Evolutionary conservation across 1,139 yeast species (phyloP), one percentile per base, ranked within the genome.

Genomic region (Debaryomyces nepalensis): DNA sequence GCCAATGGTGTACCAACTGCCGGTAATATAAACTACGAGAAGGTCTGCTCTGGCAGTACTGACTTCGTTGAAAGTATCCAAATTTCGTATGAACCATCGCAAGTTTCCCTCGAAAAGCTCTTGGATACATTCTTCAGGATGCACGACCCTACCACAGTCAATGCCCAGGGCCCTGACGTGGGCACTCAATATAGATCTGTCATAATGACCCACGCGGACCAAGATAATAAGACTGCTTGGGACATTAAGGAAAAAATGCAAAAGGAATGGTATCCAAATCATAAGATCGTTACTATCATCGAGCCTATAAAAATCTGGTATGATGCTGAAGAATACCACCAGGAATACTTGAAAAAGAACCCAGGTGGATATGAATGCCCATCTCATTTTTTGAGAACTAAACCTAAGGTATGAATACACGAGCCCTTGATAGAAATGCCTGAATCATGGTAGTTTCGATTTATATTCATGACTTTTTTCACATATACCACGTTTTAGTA

Each of bases 291-390:
- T 40, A 90, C 98, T 1, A 68, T 69, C 39, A 79, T 91, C 42
- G 87, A 80, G 55, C 86, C 88, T 11, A 75, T 88, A 41, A 63
- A 72, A 42, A 73, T 73, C 43, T 93, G 89, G 77, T 84, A 84
- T 70, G 97, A 91, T 58, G 98, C 98, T 14, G 99, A 93, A 64
- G 90, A 82, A 30, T 93, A 91, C 62, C 98, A 93, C 62, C 98
- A 93, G 60, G 59, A 77, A 47, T 93, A 93, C 62, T 72, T 91
- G 57, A 73, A 75, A 42, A 82, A 80, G 57, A 89, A 91, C 59
- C 96, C 97, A 1, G 67, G 70, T 4, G 97, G 97, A 3, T 87
- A 89, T 64, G 87, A 85, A 47, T 91, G 98, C 62, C 95, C 97
- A 18, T 82, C 91, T 4, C 98, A 91, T 59, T 89, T 76, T 49